Percentiles rank a stretch among this genome's conserved stretches.
These are phyloP conservation scores for Wickerhamiella pararugosa DNA, from an alignment of 1,139 yeast genomes.

Conservation along the genomic window DNA sequence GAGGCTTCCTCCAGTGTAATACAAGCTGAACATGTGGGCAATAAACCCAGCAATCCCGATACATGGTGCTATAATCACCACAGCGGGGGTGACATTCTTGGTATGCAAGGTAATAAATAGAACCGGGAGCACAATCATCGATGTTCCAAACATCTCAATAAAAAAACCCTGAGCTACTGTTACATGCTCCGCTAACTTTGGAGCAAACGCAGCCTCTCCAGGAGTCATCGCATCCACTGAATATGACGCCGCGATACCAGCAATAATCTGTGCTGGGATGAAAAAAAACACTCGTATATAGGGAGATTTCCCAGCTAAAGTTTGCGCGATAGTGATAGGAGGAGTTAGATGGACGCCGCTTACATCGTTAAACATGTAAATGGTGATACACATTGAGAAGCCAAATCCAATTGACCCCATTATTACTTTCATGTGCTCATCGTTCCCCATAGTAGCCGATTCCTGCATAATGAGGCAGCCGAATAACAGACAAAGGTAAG, in stretches of 20 bases:
- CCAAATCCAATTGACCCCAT: slow-evolving; percentile 6
- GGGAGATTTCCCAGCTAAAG: slow-evolving; percentile 5
- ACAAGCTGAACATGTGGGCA: slow-evolving; percentile 4
- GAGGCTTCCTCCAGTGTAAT: slow-evolving; percentile 5
- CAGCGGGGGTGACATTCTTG: slow-evolving; percentile 5
- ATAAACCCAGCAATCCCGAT: slow-evolving; percentile 6
- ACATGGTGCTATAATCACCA: slow-evolving; percentile 5
- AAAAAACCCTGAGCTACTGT: slow-evolving; percentile 5
- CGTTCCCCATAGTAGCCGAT: slow-evolving; percentile 2
- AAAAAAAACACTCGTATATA: slow-evolving; percentile 1
- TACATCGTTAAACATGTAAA: slow-evolving; percentile 5
- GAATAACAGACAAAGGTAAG: slow-evolving; percentile 4
- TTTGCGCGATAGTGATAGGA: slow-evolving; percentile 6
- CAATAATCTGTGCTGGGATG: slow-evolving; percentile 2
- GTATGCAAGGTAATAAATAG: slow-evolving; percentile 7
- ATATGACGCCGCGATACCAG: slow-evolving; percentile 4
- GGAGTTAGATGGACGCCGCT: slow-evolving; percentile 6
- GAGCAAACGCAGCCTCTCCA: slow-evolving; percentile 5
- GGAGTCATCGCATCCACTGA: slow-evolving; percentile 6
- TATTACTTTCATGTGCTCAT: slow-evolving; percentile 5
- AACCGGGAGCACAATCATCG: slow-evolving; percentile 5
- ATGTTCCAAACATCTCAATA: slow-evolving; percentile 5
- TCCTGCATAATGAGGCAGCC: slow-evolving; percentile 6
- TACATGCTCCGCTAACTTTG: neutral
- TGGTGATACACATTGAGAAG: slow-evolving; percentile 6